Evolutionary conservation across 83 land plant species (phyloP), one percentile per base, ranked within the genome.

Genomic region (Picea abies): DNA sequence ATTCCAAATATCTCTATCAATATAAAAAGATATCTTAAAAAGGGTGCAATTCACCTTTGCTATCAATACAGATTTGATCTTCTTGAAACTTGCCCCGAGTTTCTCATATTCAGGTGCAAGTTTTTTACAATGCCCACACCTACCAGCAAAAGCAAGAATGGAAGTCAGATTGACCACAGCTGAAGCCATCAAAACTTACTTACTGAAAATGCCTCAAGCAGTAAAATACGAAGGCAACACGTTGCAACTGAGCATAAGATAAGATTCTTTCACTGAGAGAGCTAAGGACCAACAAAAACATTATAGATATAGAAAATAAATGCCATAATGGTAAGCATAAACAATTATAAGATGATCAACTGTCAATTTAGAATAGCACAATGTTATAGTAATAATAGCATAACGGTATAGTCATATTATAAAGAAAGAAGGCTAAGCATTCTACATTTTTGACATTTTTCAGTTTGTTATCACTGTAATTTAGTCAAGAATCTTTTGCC

Each of bases 91-190:
- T 15, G 94, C 72, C 16, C 93, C 98, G 68, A 97, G 90, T 84
- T 94, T 95, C 88, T 97, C 99, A 90, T 92, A 97, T 83, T 97
- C 99, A 23, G 99, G 99, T 37, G 99, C 99, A 83, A 97, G 90
- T 89, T 90, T 97, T 81, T 97, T 95, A 88, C 99, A 97, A 84
- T 97, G 99, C 19, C 99, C 99, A 90, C 99, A 97, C 99, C 99
- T 97, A 78, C 20, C 66, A 32, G 15, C 25, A 75, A 87, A 61
- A 69, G 16, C 0, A 66, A 37, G n/a, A 86, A 41, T 23, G 63
- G 60, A 76, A 52, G 60, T 75, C n/a, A 75, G 14, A 47, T 47
- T 23, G 25, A 29, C 58, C 22, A 22, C 29, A 75, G 23, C 16
- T 47, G 49, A 49, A 75, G 5, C n/a, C 78, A 11, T 23, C 49